These are phyloP conservation scores for Diaporthe vaccinii DNA, from an alignment of 2,329 filamentous ascomycete genomes.

Conservation along the genomic window DNA sequence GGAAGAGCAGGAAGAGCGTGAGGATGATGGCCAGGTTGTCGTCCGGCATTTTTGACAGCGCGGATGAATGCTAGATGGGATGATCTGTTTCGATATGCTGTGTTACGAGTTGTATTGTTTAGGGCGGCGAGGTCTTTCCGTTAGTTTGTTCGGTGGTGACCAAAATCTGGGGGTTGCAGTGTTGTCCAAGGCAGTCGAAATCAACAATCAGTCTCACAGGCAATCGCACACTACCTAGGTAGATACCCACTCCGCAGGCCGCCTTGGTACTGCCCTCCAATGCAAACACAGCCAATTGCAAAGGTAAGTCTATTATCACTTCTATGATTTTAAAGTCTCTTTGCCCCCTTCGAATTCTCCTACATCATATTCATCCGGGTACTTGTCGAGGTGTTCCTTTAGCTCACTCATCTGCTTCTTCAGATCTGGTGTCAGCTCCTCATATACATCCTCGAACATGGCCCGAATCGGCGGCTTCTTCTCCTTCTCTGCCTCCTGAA, in stretches of 20 bases:
- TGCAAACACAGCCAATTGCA: background rate
- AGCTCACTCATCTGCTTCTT: constrained; percentile 81
- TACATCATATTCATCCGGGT: constrained; percentile 91
- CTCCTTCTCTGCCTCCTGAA: constrained; percentile 84
- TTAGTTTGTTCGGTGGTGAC: background rate
- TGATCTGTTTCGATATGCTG: background rate
- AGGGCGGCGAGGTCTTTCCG: background rate
- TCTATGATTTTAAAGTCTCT: constrained; percentile 47
- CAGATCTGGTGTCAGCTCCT: constrained; percentile 75
- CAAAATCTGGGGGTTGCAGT: background rate
- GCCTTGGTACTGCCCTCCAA: background rate
- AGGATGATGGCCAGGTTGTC: constrained; percentile 48
- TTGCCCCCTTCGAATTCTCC: constrained; percentile 50
- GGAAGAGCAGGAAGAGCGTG: constrained; percentile 47
- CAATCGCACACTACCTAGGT: background rate
- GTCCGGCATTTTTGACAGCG: constrained; percentile 31
- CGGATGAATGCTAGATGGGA: background rate
- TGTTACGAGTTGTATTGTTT: background rate
- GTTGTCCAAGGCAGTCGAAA: background rate
- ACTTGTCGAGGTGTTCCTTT: constrained; percentile 82
- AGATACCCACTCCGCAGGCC: too few relatives aligned
- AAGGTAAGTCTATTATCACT: background rate
- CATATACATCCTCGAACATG: constrained; percentile 92
- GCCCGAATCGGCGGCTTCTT: constrained; percentile 80
- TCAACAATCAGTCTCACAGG: background rate